Conservation (phyloP, 257 asterid genomes). For the Apocynum venetum region DNA sequence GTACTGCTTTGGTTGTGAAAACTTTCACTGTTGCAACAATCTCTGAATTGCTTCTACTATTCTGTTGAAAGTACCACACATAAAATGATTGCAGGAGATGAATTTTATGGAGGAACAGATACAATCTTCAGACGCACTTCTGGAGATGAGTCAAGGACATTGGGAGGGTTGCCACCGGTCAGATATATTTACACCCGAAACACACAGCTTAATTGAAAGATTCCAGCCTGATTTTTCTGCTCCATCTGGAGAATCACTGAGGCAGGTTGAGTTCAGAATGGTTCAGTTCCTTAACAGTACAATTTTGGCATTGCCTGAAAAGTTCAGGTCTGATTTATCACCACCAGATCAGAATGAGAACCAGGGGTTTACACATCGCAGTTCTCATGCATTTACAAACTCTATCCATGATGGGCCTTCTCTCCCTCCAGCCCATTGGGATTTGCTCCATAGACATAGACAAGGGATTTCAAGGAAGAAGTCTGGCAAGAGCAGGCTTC, state of each 20-base stretch:
- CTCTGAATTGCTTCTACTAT: background rate
- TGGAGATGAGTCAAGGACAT: constrained; percentile 91
- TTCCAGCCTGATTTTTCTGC: constrained; percentile 80
- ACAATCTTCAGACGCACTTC: constrained; percentile 70
- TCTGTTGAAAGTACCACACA: background rate
- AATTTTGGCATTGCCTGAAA: constrained; percentile 62
- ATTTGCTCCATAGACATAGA: constrained; percentile 53
- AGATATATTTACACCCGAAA: constrained; percentile 72
- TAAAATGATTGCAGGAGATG: constrained; percentile 59
- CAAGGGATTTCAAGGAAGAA: constrained; percentile 63
- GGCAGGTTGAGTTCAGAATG: constrained; percentile 97
- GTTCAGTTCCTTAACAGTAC: constrained; percentile 77
- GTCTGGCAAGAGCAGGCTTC: constrained; percentile 96
- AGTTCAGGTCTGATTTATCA: constrained; percentile 70
- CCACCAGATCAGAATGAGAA: constrained; percentile 58
- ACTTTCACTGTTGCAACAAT: background rate
- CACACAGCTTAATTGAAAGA: constrained; percentile 65
- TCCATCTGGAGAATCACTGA: constrained; percentile 90
- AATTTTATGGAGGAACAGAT: constrained; percentile 73
- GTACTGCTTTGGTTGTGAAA: background rate
- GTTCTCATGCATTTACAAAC: constrained; percentile 33
- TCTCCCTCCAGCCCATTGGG: constrained; percentile 49
- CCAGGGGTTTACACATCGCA: constrained; percentile 35
- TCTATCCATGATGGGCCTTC: constrained; percentile 43
- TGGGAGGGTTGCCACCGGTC: constrained; percentile 95